Conservation (phyloP, 441 rosid species). For the Populus hybrid region DNA sequence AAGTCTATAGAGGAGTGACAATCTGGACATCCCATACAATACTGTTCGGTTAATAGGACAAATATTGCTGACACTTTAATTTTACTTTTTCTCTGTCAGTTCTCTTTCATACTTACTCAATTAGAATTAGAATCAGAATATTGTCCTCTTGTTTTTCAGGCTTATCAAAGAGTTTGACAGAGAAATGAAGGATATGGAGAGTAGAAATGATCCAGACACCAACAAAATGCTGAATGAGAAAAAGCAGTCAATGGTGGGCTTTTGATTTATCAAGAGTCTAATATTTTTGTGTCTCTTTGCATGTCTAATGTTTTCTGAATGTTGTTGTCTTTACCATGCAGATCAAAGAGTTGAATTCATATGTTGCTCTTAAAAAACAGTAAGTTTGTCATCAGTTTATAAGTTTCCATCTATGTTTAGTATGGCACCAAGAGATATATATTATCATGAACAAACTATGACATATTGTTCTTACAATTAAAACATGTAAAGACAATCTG, state of each 20-base stretch:
- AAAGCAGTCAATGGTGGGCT: constrained; percentile 75
- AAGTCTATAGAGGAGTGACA: not conserved
- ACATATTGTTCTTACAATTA: not conserved
- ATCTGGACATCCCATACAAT: not conserved
- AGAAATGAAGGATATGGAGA: constrained; percentile 69
- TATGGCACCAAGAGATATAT: not conserved
- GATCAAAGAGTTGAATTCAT: constrained; percentile 95
- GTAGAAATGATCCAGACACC: constrained; percentile 57
- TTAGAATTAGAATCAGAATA: not conserved
- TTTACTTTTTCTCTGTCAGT: too few species aligned
- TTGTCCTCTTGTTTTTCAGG: constrained; percentile 37
- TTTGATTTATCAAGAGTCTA: not conserved
- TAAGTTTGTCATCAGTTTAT: constrained; percentile 30
- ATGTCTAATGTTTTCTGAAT: constrained; percentile 18
- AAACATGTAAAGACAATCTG: not conserved
- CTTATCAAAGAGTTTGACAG: constrained; percentile 90
- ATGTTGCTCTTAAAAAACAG: constrained; percentile 88
- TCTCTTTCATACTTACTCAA: not conserved
- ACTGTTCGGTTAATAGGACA: not conserved
- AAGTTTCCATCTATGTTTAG: not conserved
- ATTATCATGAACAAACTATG: not conserved
- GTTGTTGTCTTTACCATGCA: constrained; percentile 37
- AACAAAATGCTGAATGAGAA: constrained; percentile 71
- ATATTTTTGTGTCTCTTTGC: not conserved
- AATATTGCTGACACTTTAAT: not conserved